phyloP scores from a whole-genome alignment of 208 protist species.

The Crithidia thermophila region DNA sequence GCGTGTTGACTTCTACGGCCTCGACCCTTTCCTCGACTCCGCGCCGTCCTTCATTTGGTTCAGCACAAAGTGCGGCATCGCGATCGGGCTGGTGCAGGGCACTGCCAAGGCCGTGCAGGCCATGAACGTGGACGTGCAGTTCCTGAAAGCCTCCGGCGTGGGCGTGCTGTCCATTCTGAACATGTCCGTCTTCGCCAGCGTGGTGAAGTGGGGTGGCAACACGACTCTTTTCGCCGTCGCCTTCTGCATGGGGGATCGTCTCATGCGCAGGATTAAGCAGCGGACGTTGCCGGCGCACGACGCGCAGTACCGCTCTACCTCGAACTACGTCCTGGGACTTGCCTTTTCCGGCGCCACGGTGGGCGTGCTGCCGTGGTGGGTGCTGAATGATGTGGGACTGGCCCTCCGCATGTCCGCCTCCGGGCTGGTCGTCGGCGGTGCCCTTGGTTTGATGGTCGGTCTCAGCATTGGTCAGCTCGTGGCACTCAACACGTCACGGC shows the following conservation, averaged over 20 bases:
- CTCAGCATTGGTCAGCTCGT: constrained; percentile 60
- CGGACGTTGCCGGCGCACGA: constrained; percentile 63
- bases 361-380: constrained; percentile 88
- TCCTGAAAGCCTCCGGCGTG: constrained; percentile 78
- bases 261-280: constrained; percentile 50
- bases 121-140: constrained; percentile 84
- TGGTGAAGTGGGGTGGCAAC: constrained; percentile 90
- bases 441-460: constrained; percentile 64
- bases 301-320: constrained; percentile 55
- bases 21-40: constrained; percentile 82
- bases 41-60: constrained; percentile 83
- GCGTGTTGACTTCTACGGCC: constrained; percentile 77
- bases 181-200: constrained; percentile 77
- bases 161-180: constrained; percentile 84
- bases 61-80: constrained; percentile 78
- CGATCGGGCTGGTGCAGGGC: constrained; percentile 79
- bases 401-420: constrained; percentile 66
- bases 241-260: constrained; percentile 78
- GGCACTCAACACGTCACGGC: constrained; percentile 64
- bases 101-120: constrained; percentile 63
- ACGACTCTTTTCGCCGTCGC: constrained; percentile 56
- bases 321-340: constrained; percentile 78
- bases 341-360: constrained; percentile 73
- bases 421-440: constrained; percentile 63
- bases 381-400: constrained; percentile 67